Evolutionary conservation across 345 rosid genomes (phyloP).

Genomic region (Lenwebbia sp.): DNA sequence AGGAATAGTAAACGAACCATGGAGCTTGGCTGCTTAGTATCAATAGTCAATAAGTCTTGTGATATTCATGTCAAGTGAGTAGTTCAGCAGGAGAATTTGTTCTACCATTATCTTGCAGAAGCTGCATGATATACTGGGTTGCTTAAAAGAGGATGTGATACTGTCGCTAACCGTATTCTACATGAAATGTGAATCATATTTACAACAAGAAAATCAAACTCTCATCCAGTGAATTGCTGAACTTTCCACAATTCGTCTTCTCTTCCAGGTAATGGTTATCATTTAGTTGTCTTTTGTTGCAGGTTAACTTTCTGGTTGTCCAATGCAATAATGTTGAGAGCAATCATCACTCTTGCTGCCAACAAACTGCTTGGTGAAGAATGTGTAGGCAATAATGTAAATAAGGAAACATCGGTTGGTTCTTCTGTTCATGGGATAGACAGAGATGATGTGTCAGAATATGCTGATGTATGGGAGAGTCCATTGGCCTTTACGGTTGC

Average conservation of each 20-base stretch:
- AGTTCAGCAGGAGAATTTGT: background rate
- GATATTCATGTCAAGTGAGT: background rate
- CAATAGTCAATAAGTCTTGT: background rate
- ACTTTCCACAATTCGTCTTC: background rate
- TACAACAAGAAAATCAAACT: background rate
- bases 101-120: background rate
- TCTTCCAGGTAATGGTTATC: background rate
- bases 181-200: background rate
- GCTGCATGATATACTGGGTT: background rate
- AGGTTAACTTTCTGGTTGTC: slow-evolving; percentile 96
- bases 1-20: background rate
- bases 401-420: background rate
- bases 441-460: background rate
- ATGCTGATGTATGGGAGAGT: slow-evolving; percentile 56
- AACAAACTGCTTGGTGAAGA: slow-evolving; percentile 14
- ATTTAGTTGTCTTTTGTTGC: slow-evolving; percentile 1
- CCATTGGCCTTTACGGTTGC: slow-evolving; percentile 44
- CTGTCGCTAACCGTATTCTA: background rate
- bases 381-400: background rate
- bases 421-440: background rate
- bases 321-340: slow-evolving; percentile 71
- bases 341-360: slow-evolving; percentile 34
- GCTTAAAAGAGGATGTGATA: background rate
- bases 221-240: background rate
- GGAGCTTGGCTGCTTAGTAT: background rate